These are phyloP conservation scores for Barnettozyma californica DNA, from an alignment of 805 yeast genomes.

Conservation along the genomic window DNA sequence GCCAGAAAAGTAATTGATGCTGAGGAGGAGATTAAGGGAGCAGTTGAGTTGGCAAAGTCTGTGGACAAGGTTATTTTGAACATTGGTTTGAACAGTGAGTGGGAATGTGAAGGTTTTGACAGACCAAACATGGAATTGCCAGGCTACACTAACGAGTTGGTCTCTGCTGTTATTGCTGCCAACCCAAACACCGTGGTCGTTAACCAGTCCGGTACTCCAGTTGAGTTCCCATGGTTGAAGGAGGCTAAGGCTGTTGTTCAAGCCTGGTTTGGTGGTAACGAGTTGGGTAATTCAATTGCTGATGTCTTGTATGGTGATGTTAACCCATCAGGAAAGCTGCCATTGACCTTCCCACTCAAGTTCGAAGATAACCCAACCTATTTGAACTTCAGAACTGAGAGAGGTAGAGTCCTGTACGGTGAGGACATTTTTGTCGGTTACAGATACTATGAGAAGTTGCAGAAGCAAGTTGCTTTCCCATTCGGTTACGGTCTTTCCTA, in stretches of 20 bases:
- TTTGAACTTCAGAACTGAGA: slow-evolving; percentile 44
- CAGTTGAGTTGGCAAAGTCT: slow-evolving; percentile 42
- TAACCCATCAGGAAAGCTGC: slow-evolving; percentile 56
- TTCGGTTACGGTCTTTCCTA: slow-evolving; percentile 38
- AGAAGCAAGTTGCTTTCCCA: background rate
- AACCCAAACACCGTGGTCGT: slow-evolving; percentile 50
- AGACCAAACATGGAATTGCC: slow-evolving; percentile 48
- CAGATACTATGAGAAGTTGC: slow-evolving; percentile 28
- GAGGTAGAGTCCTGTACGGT: slow-evolving; percentile 53
- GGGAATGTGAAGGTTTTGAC: slow-evolving; percentile 60
- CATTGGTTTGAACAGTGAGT: slow-evolving; percentile 48
- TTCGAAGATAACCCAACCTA: slow-evolving; percentile 53
- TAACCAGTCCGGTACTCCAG: slow-evolving; percentile 58
- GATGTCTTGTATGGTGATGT: slow-evolving; percentile 50
- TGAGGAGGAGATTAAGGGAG: slow-evolving; percentile 32
- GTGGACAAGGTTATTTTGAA: slow-evolving; percentile 49
- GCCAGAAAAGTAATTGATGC: slow-evolving; percentile 25
- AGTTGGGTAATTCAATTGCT: slow-evolving; percentile 53
- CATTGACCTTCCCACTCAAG: slow-evolving; percentile 49
- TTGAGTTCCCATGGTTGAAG: slow-evolving; percentile 48
- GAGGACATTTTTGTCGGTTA: slow-evolving; percentile 66
- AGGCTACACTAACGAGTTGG: slow-evolving; percentile 39
- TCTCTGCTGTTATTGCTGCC: slow-evolving; percentile 38
- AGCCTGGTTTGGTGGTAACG: slow-evolving; percentile 56
- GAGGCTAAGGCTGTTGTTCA: slow-evolving; percentile 41